These are phyloP conservation scores for Lactarius psammicola DNA, from an alignment of 768 basidiomycete species.

Conservation along the genomic window DNA sequence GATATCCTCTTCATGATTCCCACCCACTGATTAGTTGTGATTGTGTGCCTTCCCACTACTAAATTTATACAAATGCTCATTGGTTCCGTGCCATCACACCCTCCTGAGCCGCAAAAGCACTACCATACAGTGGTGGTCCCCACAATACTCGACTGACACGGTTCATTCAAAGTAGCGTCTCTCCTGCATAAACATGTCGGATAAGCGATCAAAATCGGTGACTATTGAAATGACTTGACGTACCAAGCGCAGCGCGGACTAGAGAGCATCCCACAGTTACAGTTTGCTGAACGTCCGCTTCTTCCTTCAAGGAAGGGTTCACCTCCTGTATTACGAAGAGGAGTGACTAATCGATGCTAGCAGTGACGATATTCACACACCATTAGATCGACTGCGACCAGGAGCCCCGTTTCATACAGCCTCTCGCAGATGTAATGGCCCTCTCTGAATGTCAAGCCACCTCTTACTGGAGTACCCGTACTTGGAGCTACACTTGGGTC, in stretches of 20 bases:
- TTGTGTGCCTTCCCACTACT: background rate
- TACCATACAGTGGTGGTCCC: background rate
- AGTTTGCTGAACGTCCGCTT: slow-evolving; percentile 75
- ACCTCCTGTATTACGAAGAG: slow-evolving; percentile 70
- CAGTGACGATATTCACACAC: slow-evolving; percentile 41
- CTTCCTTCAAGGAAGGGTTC: slow-evolving; percentile 88
- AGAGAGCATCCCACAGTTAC: slow-evolving; percentile 88
- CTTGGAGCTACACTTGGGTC: slow-evolving; percentile 96
- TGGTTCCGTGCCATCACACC: background rate
- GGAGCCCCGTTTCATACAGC: slow-evolving; percentile 85
- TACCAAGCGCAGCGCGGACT: slow-evolving; percentile 79
- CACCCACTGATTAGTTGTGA: background rate
- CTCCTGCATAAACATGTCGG: slow-evolving; percentile 23
- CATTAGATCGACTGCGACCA: slow-evolving; percentile 94
- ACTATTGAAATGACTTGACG: slow-evolving; percentile 31
- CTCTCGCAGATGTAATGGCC: slow-evolving; percentile 98
- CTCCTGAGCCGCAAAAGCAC: background rate
- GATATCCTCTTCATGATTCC: background rate
- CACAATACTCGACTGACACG: background rate
- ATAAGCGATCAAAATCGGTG: background rate
- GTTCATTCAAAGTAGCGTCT: slow-evolving; percentile 31
- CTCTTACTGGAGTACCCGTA: slow-evolving; percentile 91
- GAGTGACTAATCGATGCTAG: slow-evolving; percentile 12
- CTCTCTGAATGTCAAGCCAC: slow-evolving; percentile 94
- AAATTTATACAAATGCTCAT: slow-evolving; percentile 14